phyloP scores from a whole-genome alignment of 225 moss, liverwort and hornwort species.

The Sphagnum tenellum region DNA sequence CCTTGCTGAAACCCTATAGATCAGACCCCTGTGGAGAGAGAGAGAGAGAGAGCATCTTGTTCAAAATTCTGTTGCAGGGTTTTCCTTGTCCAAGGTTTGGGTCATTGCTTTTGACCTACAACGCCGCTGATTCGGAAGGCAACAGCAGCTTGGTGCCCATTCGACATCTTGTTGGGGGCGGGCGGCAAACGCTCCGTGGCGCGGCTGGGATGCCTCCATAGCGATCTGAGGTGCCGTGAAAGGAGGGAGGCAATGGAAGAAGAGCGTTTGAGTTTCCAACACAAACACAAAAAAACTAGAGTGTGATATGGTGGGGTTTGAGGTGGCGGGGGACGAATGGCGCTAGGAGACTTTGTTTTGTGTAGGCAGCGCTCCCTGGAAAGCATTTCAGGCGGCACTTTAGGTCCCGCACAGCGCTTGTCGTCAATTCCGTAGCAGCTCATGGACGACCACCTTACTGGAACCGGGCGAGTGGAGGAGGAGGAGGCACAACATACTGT shows the following conservation, averaged over 20 bases:
- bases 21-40: too few relatives aligned
- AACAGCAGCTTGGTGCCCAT: background rate
- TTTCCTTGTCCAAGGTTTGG: background rate
- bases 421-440: constrained; percentile 24
- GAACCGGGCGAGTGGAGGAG: constrained; percentile 14
- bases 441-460: constrained; percentile 21
- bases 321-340: constrained; percentile 28
- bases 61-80: background rate
- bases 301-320: constrained; percentile 34
- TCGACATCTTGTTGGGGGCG: background rate
- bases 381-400: constrained; percentile 56
- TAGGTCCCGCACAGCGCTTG: constrained; percentile 36
- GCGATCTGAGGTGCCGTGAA: background rate
- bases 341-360: constrained; percentile 65
- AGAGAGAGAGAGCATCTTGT: background rate
- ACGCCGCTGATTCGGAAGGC: background rate
- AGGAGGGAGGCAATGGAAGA: background rate
- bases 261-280: background rate
- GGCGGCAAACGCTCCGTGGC: too few relatives aligned
- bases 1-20: constrained; percentile 9
- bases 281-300: constrained; percentile 13
- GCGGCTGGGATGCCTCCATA: too few relatives aligned
- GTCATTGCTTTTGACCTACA: background rate
- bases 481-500: constrained; percentile 49
- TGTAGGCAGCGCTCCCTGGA: constrained; percentile 73